phyloP scores from a whole-genome alignment of 164 flowering plant species.

The Kingdonia uniflora region DNA sequence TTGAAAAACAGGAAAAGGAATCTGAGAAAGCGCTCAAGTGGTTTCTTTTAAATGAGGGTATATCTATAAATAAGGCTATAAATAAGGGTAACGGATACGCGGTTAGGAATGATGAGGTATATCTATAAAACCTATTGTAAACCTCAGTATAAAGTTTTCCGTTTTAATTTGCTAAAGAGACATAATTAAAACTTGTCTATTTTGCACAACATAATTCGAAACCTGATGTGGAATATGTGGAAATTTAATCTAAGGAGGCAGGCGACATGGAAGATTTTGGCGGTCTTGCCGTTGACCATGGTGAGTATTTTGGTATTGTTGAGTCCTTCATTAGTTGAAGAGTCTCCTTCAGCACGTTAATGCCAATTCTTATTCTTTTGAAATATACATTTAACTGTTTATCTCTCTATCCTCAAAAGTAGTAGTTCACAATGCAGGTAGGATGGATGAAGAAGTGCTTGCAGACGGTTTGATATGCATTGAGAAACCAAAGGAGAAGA shows the following conservation, averaged over 20 bases:
- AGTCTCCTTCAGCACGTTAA: background rate
- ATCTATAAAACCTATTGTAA: too few species aligned
- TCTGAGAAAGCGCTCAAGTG: conserved; percentile 60
- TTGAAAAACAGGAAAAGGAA: conserved; percentile 71
- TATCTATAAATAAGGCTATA: too few species aligned
- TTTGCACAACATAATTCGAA: too few species aligned
- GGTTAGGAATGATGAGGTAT: conserved; percentile 20
- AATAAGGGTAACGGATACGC: too few species aligned
- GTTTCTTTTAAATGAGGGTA: too few species aligned
- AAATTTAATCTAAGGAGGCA: conserved; percentile 78
- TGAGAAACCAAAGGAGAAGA: conserved; percentile 29
- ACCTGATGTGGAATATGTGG: conserved; percentile 90
- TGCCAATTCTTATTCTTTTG: too few species aligned
- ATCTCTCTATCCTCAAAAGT: too few species aligned
- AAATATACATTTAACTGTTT: too few species aligned
- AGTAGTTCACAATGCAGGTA: conserved; percentile 19
- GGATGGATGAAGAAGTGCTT: conserved; percentile 36
- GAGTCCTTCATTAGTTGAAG: background rate
- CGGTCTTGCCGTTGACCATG: conserved; percentile 23
- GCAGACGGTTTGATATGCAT: conserved; percentile 24
- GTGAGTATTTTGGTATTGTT: conserved; percentile 25
- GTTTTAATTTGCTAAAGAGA: background rate
- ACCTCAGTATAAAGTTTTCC: too few species aligned
- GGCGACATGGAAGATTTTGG: conserved; percentile 93
- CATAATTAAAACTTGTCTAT: too few species aligned